Percentiles rank a stretch among this genome's conserved stretches.
Conservation (phyloP, 768 basidiomycete genomes). For the Serendipita sp. region DNA sequence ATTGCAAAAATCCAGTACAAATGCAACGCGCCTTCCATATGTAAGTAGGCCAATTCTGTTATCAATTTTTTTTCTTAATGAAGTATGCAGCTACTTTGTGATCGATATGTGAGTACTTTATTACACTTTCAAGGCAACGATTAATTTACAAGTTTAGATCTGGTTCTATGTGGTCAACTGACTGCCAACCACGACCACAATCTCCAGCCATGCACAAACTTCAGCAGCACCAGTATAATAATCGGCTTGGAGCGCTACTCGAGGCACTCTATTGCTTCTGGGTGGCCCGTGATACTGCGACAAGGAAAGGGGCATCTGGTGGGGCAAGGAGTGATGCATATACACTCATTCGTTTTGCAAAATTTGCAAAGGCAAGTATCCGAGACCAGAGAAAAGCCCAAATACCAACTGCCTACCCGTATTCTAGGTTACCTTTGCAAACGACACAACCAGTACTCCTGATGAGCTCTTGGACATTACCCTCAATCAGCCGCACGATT, state of each 20-base stretch:
- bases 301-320: conserved; percentile 8
- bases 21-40: conserved; percentile 35
- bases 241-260: conserved; percentile 46
- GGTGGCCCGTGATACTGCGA: conserved; percentile 31
- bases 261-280: conserved; percentile 42
- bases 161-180: conserved; percentile 29
- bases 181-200: conserved; percentile 29
- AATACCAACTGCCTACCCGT: background rate
- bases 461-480: background rate
- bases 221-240: conserved; percentile 22
- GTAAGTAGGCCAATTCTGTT: conserved; percentile 24
- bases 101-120: conserved; percentile 26
- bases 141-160: conserved; percentile 18
- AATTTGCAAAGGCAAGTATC: background rate
- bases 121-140: too few species aligned
- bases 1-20: conserved; percentile 37
- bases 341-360: background rate
- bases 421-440: background rate
- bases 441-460: background rate
- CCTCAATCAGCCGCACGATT: background rate
- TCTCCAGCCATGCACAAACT: conserved; percentile 30
- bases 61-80: background rate
- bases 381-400: background rate
- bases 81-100: conserved; percentile 34
- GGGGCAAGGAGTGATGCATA: background rate